These are phyloP conservation scores for Cordyceps fumosorosea DNA, from an alignment of 2,329 filamentous ascomycete genomes.

Conservation along the genomic window DNA sequence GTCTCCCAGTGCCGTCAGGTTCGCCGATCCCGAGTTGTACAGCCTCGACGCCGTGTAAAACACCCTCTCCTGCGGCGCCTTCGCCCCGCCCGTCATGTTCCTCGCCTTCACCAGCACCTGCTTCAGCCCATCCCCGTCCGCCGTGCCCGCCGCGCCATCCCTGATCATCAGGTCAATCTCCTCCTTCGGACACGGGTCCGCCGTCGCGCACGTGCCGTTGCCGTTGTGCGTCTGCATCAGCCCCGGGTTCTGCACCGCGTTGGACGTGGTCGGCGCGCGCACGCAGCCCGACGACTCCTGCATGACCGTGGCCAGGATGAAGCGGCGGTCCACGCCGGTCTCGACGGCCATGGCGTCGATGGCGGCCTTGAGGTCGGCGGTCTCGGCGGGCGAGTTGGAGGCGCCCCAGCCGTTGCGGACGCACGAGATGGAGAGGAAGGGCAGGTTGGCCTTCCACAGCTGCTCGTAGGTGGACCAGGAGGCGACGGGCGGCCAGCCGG, in stretches of 20 bases:
- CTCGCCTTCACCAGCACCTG: not conserved
- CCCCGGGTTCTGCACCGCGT: not conserved
- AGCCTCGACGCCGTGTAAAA: not conserved
- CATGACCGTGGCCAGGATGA: constrained; percentile 24
- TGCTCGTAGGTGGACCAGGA: constrained; percentile 15
- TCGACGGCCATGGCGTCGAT: not conserved
- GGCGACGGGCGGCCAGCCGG: constrained; percentile 18
- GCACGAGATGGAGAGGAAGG: constrained; percentile 13
- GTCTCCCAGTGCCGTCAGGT: not conserved
- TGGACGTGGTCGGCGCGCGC: not conserved
- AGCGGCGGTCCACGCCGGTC: constrained; percentile 3
- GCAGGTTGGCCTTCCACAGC: constrained; percentile 15
- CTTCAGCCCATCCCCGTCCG: not conserved
- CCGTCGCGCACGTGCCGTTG: not conserved
- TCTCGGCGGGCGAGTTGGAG: constrained; percentile 1
- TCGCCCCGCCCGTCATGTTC: not conserved
- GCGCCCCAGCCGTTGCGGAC: not conserved
- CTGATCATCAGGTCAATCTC: not conserved
- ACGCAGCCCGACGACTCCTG: constrained; percentile 20
- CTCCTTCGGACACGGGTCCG: not conserved
- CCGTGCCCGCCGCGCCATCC: not conserved
- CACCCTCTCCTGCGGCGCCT: not conserved
- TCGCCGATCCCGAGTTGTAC: constrained; percentile 2
- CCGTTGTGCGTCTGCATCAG: constrained; percentile 9
- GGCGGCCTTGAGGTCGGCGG: not conserved